Evolutionary conservation across 805 yeast genomes (phyloP).

Genomic region (Soucietia sequanensis): DNA sequence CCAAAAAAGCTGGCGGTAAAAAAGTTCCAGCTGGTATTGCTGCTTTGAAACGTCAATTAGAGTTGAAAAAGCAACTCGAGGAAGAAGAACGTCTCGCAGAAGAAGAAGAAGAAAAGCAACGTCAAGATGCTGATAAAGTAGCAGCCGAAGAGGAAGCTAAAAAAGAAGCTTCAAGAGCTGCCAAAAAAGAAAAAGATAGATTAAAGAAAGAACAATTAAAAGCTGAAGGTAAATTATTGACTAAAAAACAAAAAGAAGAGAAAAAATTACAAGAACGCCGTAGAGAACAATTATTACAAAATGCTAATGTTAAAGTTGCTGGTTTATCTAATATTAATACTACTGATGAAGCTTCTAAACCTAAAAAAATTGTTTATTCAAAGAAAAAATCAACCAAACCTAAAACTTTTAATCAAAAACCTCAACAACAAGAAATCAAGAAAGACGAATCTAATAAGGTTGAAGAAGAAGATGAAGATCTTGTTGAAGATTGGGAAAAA

Average conservation of each 20-base stretch:
- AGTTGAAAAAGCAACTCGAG: constrained; percentile 81
- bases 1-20: constrained; percentile 65
- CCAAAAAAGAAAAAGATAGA: constrained; percentile 85
- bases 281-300: constrained; percentile 75
- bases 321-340: constrained; percentile 51
- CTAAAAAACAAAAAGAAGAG: constrained; percentile 95
- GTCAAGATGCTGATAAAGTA: constrained; percentile 49
- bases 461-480: constrained; percentile 46
- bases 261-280: constrained; percentile 83
- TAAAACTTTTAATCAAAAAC: constrained; percentile 35
- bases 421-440: constrained; percentile 13
- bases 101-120: constrained; percentile 60
- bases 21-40: constrained; percentile 90
- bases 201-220: constrained; percentile 85
- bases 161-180: constrained; percentile 55
- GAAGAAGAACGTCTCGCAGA: constrained; percentile 73
- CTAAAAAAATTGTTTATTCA: constrained; percentile 69
- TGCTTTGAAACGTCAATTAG: constrained; percentile 85
- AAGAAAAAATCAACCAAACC: constrained; percentile 62
- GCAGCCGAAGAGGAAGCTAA: constrained; percentile 64
- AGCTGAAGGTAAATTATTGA: constrained; percentile 92
- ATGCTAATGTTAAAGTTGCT: constrained; percentile 71
- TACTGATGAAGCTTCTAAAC: constrained; percentile 36
- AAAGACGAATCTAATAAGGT: constrained; percentile 21
- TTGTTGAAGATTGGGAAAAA: constrained; percentile 86